phyloP scores from a whole-genome alignment of 2,329 filamentous ascomycete species.

The Fusarium sp. region DNA sequence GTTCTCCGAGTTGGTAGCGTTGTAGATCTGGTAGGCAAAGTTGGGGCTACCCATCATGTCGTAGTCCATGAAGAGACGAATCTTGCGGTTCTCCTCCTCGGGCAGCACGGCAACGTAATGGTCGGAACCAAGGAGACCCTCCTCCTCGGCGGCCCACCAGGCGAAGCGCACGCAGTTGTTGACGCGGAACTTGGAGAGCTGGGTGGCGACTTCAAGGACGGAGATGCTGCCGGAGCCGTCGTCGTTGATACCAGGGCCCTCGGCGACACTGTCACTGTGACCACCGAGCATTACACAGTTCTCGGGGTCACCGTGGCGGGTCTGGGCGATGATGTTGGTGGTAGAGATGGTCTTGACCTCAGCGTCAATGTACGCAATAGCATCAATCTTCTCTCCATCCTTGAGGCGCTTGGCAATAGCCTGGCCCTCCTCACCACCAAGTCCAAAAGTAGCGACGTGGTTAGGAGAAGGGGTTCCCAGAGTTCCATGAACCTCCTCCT shows the following conservation, averaged over 20 bases:
- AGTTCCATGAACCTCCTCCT: conserved; percentile 72
- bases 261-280: conserved; percentile 71
- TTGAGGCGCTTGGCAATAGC: conserved; percentile 66
- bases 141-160: conserved; percentile 76
- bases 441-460: conserved; percentile 75
- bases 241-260: conserved; percentile 80
- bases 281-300: conserved; percentile 75
- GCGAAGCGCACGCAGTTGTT: conserved; percentile 75
- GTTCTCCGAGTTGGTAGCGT: conserved; percentile 75
- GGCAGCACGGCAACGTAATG: conserved; percentile 68
- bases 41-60: conserved; percentile 77
- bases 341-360: conserved; percentile 65
- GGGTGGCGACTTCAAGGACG: conserved; percentile 70
- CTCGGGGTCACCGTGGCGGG: conserved; percentile 65
- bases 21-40: conserved; percentile 76
- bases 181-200: conserved; percentile 66
- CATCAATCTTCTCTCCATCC: conserved; percentile 59
- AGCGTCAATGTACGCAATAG: conserved; percentile 69
- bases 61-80: conserved; percentile 76
- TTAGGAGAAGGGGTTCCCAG: conserved; percentile 69
- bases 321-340: conserved; percentile 72
- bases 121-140: conserved; percentile 71
- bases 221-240: conserved; percentile 76
- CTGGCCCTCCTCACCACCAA: conserved; percentile 69
- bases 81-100: conserved; percentile 68